Percentiles rank a stretch among this genome's conserved stretches.
Evolutionary conservation across 441 rosid species (phyloP).

Genomic region (Omphalea diandra): DNA sequence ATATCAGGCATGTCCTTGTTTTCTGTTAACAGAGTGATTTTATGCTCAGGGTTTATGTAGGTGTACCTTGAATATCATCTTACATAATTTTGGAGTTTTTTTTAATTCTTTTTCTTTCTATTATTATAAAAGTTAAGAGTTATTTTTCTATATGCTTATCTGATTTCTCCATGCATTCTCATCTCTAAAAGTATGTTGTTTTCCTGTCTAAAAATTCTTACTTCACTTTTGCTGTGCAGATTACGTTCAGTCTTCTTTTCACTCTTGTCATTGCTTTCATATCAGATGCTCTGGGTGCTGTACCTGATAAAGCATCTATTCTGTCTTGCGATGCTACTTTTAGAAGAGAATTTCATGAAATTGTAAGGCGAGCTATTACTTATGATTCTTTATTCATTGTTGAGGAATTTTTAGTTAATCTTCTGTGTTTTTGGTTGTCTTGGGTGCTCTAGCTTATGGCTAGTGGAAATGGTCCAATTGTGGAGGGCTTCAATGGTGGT

Average conservation of each 20-base stretch:
- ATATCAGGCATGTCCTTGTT: slow-evolving; percentile 60
- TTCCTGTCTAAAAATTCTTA: slow-evolving; percentile 13
- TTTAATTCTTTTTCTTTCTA: background rate
- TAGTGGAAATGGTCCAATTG: slow-evolving; percentile 50
- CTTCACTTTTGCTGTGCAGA: slow-evolving; percentile 53
- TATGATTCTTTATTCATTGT: slow-evolving; percentile 21
- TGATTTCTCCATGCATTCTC: background rate
- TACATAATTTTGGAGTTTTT: background rate
- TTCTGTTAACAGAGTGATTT: slow-evolving; percentile 19
- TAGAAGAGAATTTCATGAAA: slow-evolving; percentile 83
- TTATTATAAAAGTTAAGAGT: background rate
- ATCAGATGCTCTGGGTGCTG: slow-evolving; percentile 87
- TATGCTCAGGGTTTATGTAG: slow-evolving; percentile 13
- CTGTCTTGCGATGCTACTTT: slow-evolving; percentile 79
- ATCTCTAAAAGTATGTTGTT: background rate
- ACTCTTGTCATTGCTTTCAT: slow-evolving; percentile 74
- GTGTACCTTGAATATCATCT: background rate
- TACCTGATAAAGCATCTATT: slow-evolving; percentile 73
- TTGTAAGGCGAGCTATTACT: slow-evolving; percentile 52
- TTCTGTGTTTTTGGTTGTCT: slow-evolving; percentile 23
- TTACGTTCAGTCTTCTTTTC: slow-evolving; percentile 77
- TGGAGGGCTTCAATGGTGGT: slow-evolving; percentile 77
- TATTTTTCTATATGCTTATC: background rate
- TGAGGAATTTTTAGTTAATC: slow-evolving; percentile 21
- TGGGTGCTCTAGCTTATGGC: slow-evolving; percentile 69